Base-by-base conservation (phyloP, 2,329 filamentous ascomycete genomes). In the Mycosphaerella arachidis region DNA sequence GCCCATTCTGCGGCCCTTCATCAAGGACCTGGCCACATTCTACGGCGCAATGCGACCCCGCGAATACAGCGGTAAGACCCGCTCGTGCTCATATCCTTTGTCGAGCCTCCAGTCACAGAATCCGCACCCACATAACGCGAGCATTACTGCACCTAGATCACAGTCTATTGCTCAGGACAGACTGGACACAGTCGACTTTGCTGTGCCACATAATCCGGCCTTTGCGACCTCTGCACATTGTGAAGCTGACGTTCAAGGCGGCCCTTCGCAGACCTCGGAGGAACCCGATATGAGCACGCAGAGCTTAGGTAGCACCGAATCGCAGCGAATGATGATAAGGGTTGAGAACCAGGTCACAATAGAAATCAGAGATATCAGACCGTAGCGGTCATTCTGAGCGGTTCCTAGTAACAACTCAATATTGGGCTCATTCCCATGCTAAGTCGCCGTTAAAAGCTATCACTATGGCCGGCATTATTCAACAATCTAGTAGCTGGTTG, bases 21-120 rank as follows among this genome's bases (percentile, higher is more conserved):
- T 63, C 55, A 63, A 56, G n/a, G 55, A 63, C 52, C 55, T 63
- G 37, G 56, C 55, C 10, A 63, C 57, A 3, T 63, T 56, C 53
- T 58, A 63, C 33, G 60, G 60, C 8, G 56, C 60, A 2, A 37
- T 63, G n/a, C 58, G 45, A 40, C 61, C 58, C 18, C 60, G 58
- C 43, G 58, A 57, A 29, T 60, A 60, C 48, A 46, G 51, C 33
- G 55, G 45, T 13, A 45, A 31, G 29, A 53, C 51, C 9, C 45
- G 35, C 3, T 60, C 58, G 12, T 56, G 46, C 40, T 54, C 55
- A 5, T 63, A 48, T 29, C 54, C 45, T 29, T 46, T 62, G 10
- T 60, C 55, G 6, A 52, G 45, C n/a, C 58, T 60, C 51, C 37
- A 48, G 18, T 45, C 48, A 10, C 53, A 58, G 20, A 53, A 54